Conservation (phyloP, 345 rosid genomes). For the Euphorbia lathyris region DNA sequence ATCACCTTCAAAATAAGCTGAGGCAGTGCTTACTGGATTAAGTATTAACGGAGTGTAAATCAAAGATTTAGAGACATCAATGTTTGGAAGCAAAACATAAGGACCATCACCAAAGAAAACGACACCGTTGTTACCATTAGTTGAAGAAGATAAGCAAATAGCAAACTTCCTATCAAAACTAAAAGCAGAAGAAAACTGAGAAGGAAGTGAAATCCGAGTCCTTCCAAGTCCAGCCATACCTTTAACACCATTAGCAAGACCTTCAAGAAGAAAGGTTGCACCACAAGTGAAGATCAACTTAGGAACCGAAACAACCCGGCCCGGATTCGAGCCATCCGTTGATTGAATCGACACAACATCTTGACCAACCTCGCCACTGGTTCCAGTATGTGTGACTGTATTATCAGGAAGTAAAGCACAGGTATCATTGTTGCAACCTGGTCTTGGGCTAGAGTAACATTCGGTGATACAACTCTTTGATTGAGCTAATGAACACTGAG, state of each 20-base stretch:
- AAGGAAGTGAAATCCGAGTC: slow-evolving; percentile 7
- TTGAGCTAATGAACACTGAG: slow-evolving; percentile 44
- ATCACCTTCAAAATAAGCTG: slow-evolving; percentile 38
- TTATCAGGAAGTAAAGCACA: slow-evolving; percentile 11
- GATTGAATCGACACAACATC: not conserved
- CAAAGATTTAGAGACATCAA: slow-evolving; percentile 43
- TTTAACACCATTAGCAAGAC: not conserved
- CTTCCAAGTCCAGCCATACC: slow-evolving; percentile 21
- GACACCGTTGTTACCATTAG: slow-evolving; percentile 45
- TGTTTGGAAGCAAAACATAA: slow-evolving; percentile 49
- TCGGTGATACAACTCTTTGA: slow-evolving; percentile 1
- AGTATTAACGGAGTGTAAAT: slow-evolving; percentile 49
- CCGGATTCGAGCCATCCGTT: no score
- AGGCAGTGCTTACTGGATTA: slow-evolving; percentile 57
- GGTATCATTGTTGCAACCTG: slow-evolving; percentile 19
- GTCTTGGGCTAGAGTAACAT: slow-evolving; percentile 5
- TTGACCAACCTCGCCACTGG: not conserved
- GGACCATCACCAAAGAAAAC: slow-evolving; percentile 59
- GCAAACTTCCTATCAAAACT: slow-evolving; percentile 6
- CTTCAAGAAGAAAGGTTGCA: no score
- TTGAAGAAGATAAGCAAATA: slow-evolving; percentile 28
- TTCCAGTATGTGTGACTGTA: not conserved
- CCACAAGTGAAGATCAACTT: no score
- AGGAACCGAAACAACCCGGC: not conserved
- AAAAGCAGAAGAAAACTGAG: slow-evolving; percentile 20